Percentiles rank a stretch among this genome's conserved stretches.
Conservation (phyloP, 257 asterid species). For the Buddleja alternifolia region DNA sequence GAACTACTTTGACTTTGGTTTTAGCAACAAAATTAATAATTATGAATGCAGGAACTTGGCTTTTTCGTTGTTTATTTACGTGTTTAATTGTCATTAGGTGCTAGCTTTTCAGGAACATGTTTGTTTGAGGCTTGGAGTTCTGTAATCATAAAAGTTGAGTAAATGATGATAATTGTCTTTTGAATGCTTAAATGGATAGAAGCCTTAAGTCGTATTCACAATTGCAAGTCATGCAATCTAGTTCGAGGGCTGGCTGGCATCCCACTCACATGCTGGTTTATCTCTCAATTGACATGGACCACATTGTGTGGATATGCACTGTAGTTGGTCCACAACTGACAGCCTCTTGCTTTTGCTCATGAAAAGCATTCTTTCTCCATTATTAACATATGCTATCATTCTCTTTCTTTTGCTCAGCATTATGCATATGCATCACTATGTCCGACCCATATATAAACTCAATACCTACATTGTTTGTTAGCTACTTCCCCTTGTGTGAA, state of each 20-base stretch:
- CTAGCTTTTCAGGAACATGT: not conserved
- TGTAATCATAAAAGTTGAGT: constrained; percentile 4
- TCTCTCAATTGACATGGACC: constrained; percentile 47
- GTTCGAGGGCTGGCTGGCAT: constrained; percentile 14
- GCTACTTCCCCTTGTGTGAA: constrained; percentile 16
- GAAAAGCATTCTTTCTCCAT: constrained; percentile 40
- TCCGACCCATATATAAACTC: constrained; percentile 22
- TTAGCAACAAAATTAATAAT: not conserved
- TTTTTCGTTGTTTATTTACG: not conserved
- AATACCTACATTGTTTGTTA: not conserved
- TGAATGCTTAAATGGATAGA: constrained; percentile 10
- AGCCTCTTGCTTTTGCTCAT: constrained; percentile 32
- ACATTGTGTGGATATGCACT: constrained; percentile 45
- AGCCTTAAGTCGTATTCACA: not conserved
- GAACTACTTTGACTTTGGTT: too few species aligned
- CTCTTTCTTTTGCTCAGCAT: constrained; percentile 20
- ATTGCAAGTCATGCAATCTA: constrained; percentile 16
- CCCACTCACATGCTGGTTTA: constrained; percentile 30
- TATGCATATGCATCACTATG: constrained; percentile 2
- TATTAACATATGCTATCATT: constrained; percentile 30
- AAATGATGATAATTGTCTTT: constrained; percentile 2
- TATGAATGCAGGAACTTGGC: not conserved
- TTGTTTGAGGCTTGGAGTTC: constrained; percentile 16
- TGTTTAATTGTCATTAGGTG: not conserved
- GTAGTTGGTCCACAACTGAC: constrained; percentile 57